Evolutionary conservation across 768 basidiomycete species (phyloP).

Genomic region (Xerocomellus amylosporus): DNA sequence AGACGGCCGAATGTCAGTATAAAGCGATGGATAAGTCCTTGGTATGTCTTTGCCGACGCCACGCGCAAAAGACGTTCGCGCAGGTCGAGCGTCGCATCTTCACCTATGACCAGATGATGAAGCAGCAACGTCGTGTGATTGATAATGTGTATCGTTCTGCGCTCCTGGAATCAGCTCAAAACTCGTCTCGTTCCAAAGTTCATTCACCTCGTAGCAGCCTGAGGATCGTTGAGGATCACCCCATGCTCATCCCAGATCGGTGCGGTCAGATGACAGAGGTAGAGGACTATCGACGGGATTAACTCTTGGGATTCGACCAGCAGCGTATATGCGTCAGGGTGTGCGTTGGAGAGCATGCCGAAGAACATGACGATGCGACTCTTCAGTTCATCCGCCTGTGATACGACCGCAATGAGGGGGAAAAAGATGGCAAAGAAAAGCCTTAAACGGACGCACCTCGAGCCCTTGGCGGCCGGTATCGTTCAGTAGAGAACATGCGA

Average conservation of each 20-base stretch:
- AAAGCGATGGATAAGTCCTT: slow-evolving; percentile 65
- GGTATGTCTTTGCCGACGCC: slow-evolving; percentile 51
- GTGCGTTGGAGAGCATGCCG: slow-evolving; percentile 37
- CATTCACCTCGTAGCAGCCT: slow-evolving; percentile 28
- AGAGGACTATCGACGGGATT: slow-evolving; percentile 63
- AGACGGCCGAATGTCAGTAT: slow-evolving; percentile 75
- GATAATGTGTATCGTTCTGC: slow-evolving; percentile 50
- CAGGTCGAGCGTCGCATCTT: slow-evolving; percentile 48
- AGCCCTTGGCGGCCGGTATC: slow-evolving; percentile 39
- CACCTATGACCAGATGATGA: slow-evolving; percentile 57
- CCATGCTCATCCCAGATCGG: slow-evolving; percentile 69
- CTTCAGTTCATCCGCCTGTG: slow-evolving; percentile 38
- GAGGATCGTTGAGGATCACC: slow-evolving; percentile 36
- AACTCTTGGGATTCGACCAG: slow-evolving; percentile 50
- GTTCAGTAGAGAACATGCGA: slow-evolving; percentile 47
- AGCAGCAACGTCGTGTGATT: slow-evolving; percentile 57
- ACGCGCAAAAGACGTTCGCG: slow-evolving; percentile 55
- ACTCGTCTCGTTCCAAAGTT: not conserved
- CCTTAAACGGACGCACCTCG: slow-evolving; percentile 35
- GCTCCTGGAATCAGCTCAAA: not conserved
- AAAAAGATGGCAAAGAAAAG: not conserved
- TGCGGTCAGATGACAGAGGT: slow-evolving; percentile 48
- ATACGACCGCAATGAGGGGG: slow-evolving; percentile 2
- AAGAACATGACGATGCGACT: slow-evolving; percentile 40
- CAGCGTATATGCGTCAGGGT: slow-evolving; percentile 37